Conservation (phyloP, 2,329 filamentous ascomycete genomes). For the Clarireedia homoeocarpa region DNA sequence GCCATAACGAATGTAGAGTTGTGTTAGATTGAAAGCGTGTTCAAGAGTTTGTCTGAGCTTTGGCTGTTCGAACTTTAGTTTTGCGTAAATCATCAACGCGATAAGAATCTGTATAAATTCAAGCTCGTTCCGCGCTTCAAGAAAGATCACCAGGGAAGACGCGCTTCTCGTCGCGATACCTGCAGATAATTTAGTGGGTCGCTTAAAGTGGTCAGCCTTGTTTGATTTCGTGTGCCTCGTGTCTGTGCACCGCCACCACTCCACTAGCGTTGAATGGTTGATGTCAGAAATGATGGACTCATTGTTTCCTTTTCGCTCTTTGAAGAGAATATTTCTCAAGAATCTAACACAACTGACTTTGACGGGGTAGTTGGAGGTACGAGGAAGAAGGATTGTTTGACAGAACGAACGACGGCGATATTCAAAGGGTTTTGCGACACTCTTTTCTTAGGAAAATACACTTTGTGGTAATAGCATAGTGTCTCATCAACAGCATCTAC, state of each 20-base stretch:
- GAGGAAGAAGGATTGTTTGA: background rate
- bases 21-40: background rate
- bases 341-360: background rate
- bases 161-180: conserved; percentile 9
- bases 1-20: conserved; percentile 33
- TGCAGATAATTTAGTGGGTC: conserved; percentile 6
- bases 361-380: background rate
- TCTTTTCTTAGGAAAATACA: conserved; percentile 9
- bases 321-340: conserved; percentile 7
- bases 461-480: conserved; percentile 26
- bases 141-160: conserved; percentile 4
- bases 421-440: background rate
- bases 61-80: background rate
- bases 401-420: background rate
- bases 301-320: background rate
- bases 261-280: background rate
- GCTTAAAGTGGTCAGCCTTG: conserved; percentile 14
- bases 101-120: too few species aligned
- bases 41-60: background rate
- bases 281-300: background rate
- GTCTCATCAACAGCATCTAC: conserved; percentile 11
- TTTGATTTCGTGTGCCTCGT: background rate
- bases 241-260: background rate
- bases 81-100: background rate
- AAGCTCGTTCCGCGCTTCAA: background rate